Evolutionary conservation across 2,329 filamentous ascomycete species (phyloP), one percentile per base, ranked within the genome.

Genomic region (Neofusicoccum sp.): DNA sequence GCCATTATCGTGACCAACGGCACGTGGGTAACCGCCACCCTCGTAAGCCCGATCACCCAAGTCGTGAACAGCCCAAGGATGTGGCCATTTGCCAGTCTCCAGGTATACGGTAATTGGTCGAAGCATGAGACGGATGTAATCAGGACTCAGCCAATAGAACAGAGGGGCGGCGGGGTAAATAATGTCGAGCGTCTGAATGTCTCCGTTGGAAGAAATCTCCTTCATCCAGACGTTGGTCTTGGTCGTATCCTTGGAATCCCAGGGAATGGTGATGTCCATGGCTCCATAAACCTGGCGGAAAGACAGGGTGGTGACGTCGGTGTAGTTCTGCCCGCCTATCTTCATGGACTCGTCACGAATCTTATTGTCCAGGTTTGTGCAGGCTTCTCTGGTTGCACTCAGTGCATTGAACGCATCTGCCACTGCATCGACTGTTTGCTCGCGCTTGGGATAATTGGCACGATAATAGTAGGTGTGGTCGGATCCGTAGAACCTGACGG

Each of bases 21-120:
- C 78, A 58, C 77, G 74, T 5, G 78, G 78, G 59, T 80, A 80
- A 9, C 69, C 67, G 6, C 61, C 61, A 9, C 44, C 22, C 34
- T 63, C 14, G 31, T 43, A 52, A 3, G 8, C 44, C 31, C 41
- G 52, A 36, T 58, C 61, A 12, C 77, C 78, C 62, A 80, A 69
- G 58, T 79, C 78, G 54, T 80, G 78, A 54, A 79, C 78, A 3
- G 71, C 66, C 58, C 76, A 80, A 22, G 71, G 70, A 31, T 76
- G 66, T 41, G 61, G 61, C 77, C 77, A 80, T 31, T 71, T 72
- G 16, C 75, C 78, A 8, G 74, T 73, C 33, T 73, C 72, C 6
- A 80, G 72, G 60, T 81, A 81, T 9, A 71, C 69, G 66, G 80
- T 72, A 52, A 81, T 71, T 1, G 79, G 80, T 52, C 81, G 76